Evolutionary conservation across 1,139 yeast genomes (phyloP).

Genomic region (Suhomyces coccinellae): DNA sequence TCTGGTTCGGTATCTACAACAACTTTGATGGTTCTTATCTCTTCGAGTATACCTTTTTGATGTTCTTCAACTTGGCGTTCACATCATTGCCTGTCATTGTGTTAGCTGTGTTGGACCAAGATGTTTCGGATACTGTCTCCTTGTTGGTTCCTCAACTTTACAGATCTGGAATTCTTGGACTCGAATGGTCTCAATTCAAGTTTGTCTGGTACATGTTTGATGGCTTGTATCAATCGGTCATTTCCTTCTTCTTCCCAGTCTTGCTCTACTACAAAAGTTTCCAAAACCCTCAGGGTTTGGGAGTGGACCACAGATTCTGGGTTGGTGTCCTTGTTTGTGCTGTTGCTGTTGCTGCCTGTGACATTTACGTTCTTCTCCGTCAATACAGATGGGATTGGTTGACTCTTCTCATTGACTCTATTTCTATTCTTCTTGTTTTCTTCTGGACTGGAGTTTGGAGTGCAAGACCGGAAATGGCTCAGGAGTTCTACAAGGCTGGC

Average conservation of each 20-base stretch:
- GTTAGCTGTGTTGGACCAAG: slow-evolving; percentile 61
- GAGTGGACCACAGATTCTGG: slow-evolving; percentile 59
- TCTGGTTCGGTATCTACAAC: slow-evolving; percentile 61
- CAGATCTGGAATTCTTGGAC: slow-evolving; percentile 52
- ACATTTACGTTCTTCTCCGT: slow-evolving; percentile 52
- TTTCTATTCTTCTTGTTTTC: slow-evolving; percentile 53
- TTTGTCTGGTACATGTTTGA: slow-evolving; percentile 59
- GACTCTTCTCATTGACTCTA: slow-evolving; percentile 45
- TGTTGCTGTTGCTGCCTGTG: slow-evolving; percentile 54
- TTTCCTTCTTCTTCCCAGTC: slow-evolving; percentile 58
- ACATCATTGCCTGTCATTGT: slow-evolving; percentile 63
- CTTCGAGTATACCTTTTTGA: slow-evolving; percentile 60
- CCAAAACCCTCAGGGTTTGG: slow-evolving; percentile 50
- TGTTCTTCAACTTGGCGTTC: slow-evolving; percentile 66
- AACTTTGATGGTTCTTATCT: slow-evolving; percentile 63
- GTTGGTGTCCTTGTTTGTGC: slow-evolving; percentile 52
- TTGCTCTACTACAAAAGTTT: slow-evolving; percentile 47
- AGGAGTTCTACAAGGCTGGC: slow-evolving; percentile 58
- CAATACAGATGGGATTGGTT: slow-evolving; percentile 67
- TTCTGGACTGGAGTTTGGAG: slow-evolving; percentile 69
- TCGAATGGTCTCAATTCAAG: slow-evolving; percentile 54
- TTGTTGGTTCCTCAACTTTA: slow-evolving; percentile 60
- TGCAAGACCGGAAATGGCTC: slow-evolving; percentile 35
- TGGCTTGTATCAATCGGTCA: slow-evolving; percentile 58
- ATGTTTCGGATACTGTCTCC: slow-evolving; percentile 58